A percentile compares a stretch with the other conserved stretches of the same genome.
Evolutionary conservation across 2,329 filamentous ascomycete genomes (phyloP).

Genomic region (Xylaria sp.): DNA sequence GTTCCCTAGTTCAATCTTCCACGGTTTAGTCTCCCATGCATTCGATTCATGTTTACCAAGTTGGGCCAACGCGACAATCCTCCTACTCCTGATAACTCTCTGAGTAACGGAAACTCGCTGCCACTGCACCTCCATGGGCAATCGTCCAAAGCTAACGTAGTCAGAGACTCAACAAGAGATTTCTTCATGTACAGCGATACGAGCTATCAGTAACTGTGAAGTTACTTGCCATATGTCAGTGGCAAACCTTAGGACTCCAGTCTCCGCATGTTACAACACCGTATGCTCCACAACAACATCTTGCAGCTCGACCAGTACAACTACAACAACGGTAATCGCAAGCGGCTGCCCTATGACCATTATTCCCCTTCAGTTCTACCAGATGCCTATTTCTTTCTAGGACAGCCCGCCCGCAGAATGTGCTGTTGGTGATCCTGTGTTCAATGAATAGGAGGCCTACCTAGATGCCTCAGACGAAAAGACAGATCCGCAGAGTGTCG

Average conservation of each 20-base stretch:
- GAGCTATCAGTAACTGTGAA: neutral
- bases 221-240: neutral
- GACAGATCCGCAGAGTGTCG: neutral
- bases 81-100: too few species aligned
- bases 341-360: neutral
- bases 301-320: neutral
- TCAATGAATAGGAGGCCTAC: neutral
- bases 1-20: too few species aligned
- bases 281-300: neutral
- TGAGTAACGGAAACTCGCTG: neutral
- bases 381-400: neutral
- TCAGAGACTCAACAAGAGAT: neutral
- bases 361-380: neutral
- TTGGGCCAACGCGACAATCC: too few species aligned
- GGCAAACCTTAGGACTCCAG: neutral
- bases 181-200: neutral
- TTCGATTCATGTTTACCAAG: too few species aligned
- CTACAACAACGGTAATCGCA: neutral
- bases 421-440: neutral
- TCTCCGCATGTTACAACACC: neutral
- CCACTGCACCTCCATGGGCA: neutral
- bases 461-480: neutral
- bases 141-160: neutral
- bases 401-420: neutral
- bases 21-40: too few species aligned